Base-by-base conservation (phyloP, 2,329 filamentous ascomycete genomes). In the Stagonosporopsis vannaccii region DNA sequence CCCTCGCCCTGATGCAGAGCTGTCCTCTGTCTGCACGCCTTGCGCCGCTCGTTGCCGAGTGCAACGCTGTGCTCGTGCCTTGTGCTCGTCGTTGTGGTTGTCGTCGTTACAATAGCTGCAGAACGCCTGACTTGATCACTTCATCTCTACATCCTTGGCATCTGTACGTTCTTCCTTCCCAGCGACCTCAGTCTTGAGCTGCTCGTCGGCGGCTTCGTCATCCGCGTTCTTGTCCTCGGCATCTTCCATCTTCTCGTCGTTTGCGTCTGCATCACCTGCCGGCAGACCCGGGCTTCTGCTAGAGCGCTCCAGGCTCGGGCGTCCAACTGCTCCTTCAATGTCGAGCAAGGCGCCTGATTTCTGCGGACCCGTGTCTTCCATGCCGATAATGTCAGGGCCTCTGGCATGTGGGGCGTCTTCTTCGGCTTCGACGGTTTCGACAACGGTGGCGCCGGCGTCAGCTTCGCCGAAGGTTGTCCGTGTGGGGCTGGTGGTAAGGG, bases 351-450 rank as follows among this genome's bases (percentile, higher is more conserved):
- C 48, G 62, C 78, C 75, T 90, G 79, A 91, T 17, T 78, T 77
- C 91, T 82, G 93, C 9, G 90, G 87, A 0, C 95, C 95, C 62
- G 91, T 90, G 72, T 99, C 95, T 65, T 91, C 87, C 56, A 92
- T 87, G 4, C 93, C 94, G 46, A 98, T 90, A 65, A 91, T 84
- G 26, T 91, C 87, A 0, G 95, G 95, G 0, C 94, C 94, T 36
- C 92, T 84, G 0, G 90, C 92, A 75, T 96, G 92, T 5, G 92
- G 91, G 2, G 78, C 69, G 48, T 87, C 82, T 56, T 91, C 88
- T 51, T 78, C 78, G 7, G 73, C 75, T 57, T 77, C 76, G 51
- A 78, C 63, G 7, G 71, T 74, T 36, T 75, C 67, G 15, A 70
- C 56, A 6, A 71, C 67, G 32, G 68, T 59, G n/a, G 42, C 82